Base-by-base conservation (phyloP, 192 early-diverging fungal genomes). In the Umbelopsis vinacea region DNA sequence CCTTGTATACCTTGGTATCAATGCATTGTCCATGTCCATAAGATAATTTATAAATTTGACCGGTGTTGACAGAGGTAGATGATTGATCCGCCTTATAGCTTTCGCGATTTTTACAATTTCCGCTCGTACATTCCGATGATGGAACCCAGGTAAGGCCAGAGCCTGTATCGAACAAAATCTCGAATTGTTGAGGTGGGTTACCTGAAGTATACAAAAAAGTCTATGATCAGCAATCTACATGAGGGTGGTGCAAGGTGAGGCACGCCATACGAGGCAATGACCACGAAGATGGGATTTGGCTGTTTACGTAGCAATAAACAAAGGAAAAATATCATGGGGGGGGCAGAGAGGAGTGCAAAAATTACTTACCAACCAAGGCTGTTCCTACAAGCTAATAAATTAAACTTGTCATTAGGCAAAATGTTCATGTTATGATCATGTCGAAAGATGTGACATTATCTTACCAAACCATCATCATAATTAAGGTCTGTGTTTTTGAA, bases 381-480 rank as follows among this genome's bases (percentile, higher is more conserved):
- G 57, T 63, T 63, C 57, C 57, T 15, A 63, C 57, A 19, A 63
- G 57, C 57, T 63, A 37, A 37, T 63, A 37, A 19, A 37, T 37
- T 19, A 19, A 35, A 37, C 2, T 6, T 12, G 48, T 50, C n/a
- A 21, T 50, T 21, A 50, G 48, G 1, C 48, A 50, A 50, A 50
- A 5, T 43, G 40, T 43, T 43, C 6, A 43, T 12, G 6, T 43
- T 43, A 43, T 43, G 40, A 1, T 43, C 0, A 43, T 11, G 40
- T 43, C 11, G 40, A 50, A 5, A 1, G 48, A 15, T 50, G 11
- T n/a, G 15, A 17, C 15, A 50, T 45, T 46, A 19, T 37, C 68
- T 66, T 75, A 76, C 74, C 74, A 76, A 67, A 40, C 74, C 74
- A 68, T 71, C 70, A 54, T 76, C 70, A 50, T 71, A 50, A 47